Evolutionary conservation across 495 filamentous ascomycete genomes (phyloP).

Genomic region (Podospora fimiseda): DNA sequence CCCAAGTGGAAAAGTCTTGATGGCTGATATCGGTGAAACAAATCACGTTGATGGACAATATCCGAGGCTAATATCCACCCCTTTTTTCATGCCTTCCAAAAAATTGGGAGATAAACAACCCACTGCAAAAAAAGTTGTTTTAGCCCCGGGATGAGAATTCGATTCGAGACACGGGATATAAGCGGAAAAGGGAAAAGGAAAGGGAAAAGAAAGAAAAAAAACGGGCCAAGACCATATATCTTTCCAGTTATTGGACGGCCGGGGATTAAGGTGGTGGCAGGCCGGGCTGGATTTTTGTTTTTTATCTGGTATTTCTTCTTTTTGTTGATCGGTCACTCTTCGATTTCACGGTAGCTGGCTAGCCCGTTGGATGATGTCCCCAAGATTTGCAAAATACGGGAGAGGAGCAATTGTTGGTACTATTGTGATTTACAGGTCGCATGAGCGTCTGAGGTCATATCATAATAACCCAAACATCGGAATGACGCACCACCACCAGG

Average conservation of each 20-base stretch:
- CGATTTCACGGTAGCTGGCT: background rate
- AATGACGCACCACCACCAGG: background rate
- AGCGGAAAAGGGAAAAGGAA: background rate
- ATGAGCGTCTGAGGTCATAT: background rate
- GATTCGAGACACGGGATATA: background rate
- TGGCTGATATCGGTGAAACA: conserved; percentile 2
- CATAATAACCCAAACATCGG: background rate
- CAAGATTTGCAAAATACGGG: no score
- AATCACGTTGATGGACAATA: background rate
- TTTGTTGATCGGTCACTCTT: background rate
- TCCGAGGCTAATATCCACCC: conserved; percentile 1
- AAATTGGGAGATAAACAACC: conserved; percentile 6
- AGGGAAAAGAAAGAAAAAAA: background rate
- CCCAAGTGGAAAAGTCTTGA: background rate
- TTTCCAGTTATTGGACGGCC: background rate
- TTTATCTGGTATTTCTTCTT: background rate
- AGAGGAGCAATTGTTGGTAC: no score
- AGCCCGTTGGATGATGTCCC: background rate
- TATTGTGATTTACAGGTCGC: background rate
- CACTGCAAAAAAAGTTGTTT: background rate
- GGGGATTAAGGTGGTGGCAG: no score
- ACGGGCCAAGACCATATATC: background rate
- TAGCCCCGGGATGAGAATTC: conserved; percentile 1
- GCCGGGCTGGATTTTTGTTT: background rate
- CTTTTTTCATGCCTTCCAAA: background rate